These are phyloP conservation scores for Myxozyma kluyveri DNA, from an alignment of 805 yeast genomes.

Conservation along the genomic window DNA sequence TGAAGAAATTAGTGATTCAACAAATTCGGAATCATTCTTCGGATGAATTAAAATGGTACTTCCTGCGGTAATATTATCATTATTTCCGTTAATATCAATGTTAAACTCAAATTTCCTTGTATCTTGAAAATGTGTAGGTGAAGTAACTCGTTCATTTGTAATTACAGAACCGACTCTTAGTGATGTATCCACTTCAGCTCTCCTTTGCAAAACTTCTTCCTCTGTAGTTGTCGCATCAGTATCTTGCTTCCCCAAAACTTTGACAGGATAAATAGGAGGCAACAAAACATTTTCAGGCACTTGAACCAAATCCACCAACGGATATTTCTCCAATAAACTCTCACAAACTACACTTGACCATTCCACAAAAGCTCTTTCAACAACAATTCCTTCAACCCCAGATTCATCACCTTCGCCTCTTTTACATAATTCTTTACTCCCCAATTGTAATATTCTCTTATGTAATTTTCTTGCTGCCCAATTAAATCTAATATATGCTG, in stretches of 20 bases:
- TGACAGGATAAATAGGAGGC: conserved; percentile 36
- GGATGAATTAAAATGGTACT: conserved; percentile 81
- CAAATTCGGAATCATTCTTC: conserved; percentile 60
- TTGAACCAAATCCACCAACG: conserved; percentile 30
- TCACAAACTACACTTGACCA: conserved; percentile 47
- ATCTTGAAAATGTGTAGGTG: conserved; percentile 80
- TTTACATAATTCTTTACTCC: conserved; percentile 67
- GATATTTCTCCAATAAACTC: conserved; percentile 34
- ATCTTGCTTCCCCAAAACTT: no score
- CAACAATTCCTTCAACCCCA: conserved; percentile 62
- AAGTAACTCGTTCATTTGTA: conserved; percentile 61
- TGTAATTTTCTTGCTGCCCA: conserved; percentile 85
- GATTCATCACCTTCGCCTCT: conserved; percentile 90
- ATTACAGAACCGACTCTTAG: conserved; percentile 47
- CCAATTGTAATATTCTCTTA: conserved; percentile 72
- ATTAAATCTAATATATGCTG: conserved; percentile 84
- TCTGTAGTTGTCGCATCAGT: neutral
- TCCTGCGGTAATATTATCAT: conserved; percentile 54
- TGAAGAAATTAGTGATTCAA: conserved; percentile 58
- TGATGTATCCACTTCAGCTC: neutral
- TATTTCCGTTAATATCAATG: neutral
- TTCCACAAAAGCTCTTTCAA: conserved; percentile 71
- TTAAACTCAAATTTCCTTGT: conserved; percentile 62
- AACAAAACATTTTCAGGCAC: conserved; percentile 42
- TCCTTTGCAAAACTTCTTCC: neutral